Evolutionary conservation across 495 filamentous ascomycete genomes (phyloP).

Genomic region (Neurospora pannonica): DNA sequence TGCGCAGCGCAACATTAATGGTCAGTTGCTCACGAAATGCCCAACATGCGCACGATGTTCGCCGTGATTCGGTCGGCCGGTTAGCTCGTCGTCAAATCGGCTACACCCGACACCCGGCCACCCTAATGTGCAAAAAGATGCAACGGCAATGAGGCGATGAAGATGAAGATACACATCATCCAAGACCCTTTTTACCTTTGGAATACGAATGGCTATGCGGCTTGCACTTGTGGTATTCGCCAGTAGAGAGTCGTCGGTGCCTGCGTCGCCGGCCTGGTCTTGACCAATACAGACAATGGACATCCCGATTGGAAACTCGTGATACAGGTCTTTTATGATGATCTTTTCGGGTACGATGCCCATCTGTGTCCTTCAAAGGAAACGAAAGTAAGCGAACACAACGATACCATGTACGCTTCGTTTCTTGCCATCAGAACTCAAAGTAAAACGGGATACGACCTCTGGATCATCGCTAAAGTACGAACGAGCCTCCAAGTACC

Average conservation of each 20-base stretch:
- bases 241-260: background rate
- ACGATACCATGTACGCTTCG: background rate
- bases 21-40: background rate
- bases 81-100: background rate
- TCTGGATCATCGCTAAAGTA: no score
- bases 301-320: no score
- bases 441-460: background rate
- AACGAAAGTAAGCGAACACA: background rate
- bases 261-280: background rate
- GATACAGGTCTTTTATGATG: no score
- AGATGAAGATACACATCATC: background rate
- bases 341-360: background rate
- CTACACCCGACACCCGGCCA: background rate
- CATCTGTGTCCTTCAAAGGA: background rate
- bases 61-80: background rate
- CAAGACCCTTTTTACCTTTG: background rate
- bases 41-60: background rate
- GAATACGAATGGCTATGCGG: background rate
- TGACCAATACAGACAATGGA: no score
- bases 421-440: background rate
- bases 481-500: no score
- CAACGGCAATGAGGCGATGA: background rate
- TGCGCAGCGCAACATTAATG: background rate
- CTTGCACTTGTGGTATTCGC: background rate
- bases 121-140: background rate